Base-by-base conservation (phyloP, 2,329 filamentous ascomycete species). In the Teratosphaeria nubilosa region DNA sequence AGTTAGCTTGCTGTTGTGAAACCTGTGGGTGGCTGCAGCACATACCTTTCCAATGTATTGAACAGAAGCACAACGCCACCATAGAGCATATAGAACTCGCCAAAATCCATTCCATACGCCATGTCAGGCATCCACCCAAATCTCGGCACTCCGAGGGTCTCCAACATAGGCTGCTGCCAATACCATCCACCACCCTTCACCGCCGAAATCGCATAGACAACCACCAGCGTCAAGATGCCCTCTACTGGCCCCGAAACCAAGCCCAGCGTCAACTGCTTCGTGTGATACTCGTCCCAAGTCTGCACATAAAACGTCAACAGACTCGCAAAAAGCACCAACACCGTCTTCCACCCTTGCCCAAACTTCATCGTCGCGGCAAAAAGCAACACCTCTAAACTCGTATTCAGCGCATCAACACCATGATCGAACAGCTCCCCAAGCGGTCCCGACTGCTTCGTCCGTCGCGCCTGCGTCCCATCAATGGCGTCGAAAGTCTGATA, bases 271-370 rank as follows among this genome's bases (percentile, higher is more conserved):
- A 99, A 82, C 2, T 91, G 94, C 74, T 96, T 91, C 55, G 94
- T 99, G 76, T 97, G 92, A 76, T 97, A 99, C 73, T 97, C 94
- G 70, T 99, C 94, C 94, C 94, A 99, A 34, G 94, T 97, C 73
- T 97, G 94, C 50, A 97, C 87, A 74, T 97, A 97, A 75, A 99
- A 99, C n/a, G 94, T 96, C 67, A 95, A 79, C 59, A 92, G 84
- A 6, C 55, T 64, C 25, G 60, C 54, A 75, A 95, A 96, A 16
- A 96, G 82, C 4, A 82, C 85, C 59, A 90, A 77, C 13, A 96
- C 85, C 0, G 91, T 96, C 74, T 85, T 85, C 92, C 91, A 96
- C 60, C 87, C 85, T 76, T 96, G 90, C 52, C 92, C 92, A 70
- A 97, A 83, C 71, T 96, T 96, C 80, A 96, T 91, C 37, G 88